Percentiles rank a stretch among this genome's conserved stretches.
These are phyloP conservation scores for Ilyonectria destructans DNA, from an alignment of 2,329 filamentous ascomycete species.

Conservation along the genomic window DNA sequence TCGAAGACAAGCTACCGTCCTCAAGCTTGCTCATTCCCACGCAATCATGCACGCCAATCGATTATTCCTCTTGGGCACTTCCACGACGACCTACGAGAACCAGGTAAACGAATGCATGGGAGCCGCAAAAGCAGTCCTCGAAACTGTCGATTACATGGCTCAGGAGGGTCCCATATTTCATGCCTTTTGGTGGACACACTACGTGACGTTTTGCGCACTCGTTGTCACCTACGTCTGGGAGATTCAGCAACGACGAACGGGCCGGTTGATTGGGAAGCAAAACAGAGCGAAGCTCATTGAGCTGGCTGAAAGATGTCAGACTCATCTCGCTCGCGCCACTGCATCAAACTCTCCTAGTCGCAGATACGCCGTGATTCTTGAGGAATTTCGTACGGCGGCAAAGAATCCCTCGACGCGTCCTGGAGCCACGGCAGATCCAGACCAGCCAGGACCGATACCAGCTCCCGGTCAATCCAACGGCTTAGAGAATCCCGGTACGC, in stretches of 20 bases:
- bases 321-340: conserved; percentile 37
- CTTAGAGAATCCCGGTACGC: not conserved
- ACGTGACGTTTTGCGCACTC: conserved; percentile 70
- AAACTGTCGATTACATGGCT: conserved; percentile 61
- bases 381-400: conserved; percentile 34
- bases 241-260: conserved; percentile 46
- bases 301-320: conserved; percentile 46
- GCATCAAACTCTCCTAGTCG: conserved; percentile 42
- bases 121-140: conserved; percentile 53
- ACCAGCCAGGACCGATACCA: not conserved
- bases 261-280: conserved; percentile 24
- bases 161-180: conserved; percentile 59
- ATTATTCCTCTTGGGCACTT: conserved; percentile 64
- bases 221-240: conserved; percentile 70
- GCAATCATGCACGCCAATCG: conserved; percentile 71
- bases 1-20: conserved; percentile 65
- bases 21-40: conserved; percentile 70
- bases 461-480: not conserved
- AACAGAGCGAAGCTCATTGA: conserved; percentile 40
- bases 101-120: conserved; percentile 61
- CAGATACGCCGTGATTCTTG: conserved; percentile 39
- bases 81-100: conserved; percentile 18
- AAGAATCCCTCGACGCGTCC: not conserved
- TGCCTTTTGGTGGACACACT: conserved; percentile 70
- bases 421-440: not conserved